Evolutionary conservation across 1,284 basidiomycete species (phyloP), one percentile per base, ranked within the genome.

Genomic region (Sporisorium scitamineum): DNA sequence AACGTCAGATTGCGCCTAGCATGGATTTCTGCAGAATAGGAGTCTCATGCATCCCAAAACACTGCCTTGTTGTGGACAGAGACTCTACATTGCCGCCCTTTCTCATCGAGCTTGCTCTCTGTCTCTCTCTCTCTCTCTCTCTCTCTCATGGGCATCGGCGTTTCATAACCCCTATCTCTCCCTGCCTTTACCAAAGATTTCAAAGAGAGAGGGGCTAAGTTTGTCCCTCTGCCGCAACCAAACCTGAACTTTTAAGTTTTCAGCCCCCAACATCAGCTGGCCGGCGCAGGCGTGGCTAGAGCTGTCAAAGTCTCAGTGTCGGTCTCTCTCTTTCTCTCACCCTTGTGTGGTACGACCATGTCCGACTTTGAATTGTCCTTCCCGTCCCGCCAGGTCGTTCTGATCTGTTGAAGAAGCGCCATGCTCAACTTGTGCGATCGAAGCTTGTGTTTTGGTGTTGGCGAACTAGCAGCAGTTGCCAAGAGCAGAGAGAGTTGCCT

Each of bases 1-100:
- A 45, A 61, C 51, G 69, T 70, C 69, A 54, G 10, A 54, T 37
- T 65, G 62, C 50, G 53, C 68, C 54, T 26, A 51, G n/a, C n/a
- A n/a, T n/a, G n/a, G n/a, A n/a, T 39, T 39, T 39, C 4, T 65
- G 62, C 58, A 53, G 29, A 48, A 61, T 61, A 70, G 69, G 69
- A 57, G 69, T 26, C 24, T 44, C 37, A 16, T 61, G 68, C 68
- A 65, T 54, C 16, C 6, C 16, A 10, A 20, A 27, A 20, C 45
- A 48, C 47, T 29, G 47, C 47, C 47, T 29, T 31, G 27, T 31
- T 31, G 62, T 70, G 63, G n/a, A 54, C 27, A 32, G 37, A 70
- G 27, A 54, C 44, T 70, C 69, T 65, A 65, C 48, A 8, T n/a
- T 27, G 31, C 27, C 18, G 14, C 22, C 6, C 44, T 54, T 10